A percentile compares a stretch with the other conserved stretches of the same genome.
phyloP scores from a whole-genome alignment of 768 basidiomycete species.

The Cystobasidiopsis lactophilus region DNA sequence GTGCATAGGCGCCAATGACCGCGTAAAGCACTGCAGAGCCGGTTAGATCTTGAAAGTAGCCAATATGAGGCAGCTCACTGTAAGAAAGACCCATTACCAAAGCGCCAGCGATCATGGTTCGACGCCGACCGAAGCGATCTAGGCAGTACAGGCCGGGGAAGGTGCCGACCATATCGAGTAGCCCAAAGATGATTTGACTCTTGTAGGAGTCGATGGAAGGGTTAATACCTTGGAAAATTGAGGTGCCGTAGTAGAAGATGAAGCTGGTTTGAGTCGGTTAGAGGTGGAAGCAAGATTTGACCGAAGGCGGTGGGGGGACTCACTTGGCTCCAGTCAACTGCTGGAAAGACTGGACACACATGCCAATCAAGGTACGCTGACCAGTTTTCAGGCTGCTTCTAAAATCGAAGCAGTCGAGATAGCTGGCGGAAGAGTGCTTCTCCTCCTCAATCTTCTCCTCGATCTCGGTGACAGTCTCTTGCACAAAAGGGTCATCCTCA shows the following conservation, averaged over 20 bases:
- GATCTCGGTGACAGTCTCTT: slow-evolving; percentile 6
- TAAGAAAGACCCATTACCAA: slow-evolving; percentile 10
- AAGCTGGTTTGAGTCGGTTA: neutral
- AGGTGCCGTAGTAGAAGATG: slow-evolving; percentile 3
- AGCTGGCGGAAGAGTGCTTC: neutral
- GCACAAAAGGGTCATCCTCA: slow-evolving; percentile 4
- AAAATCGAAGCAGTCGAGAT: slow-evolving; percentile 11
- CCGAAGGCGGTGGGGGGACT: too few species aligned
- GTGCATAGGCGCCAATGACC: neutral
- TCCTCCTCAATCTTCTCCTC: slow-evolving; percentile 5
- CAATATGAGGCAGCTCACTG: neutral
- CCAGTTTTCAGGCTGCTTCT: slow-evolving; percentile 3
- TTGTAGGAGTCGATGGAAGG: slow-evolving; percentile 5
- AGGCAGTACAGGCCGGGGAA: neutral
- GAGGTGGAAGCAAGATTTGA: neutral
- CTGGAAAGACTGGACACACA: slow-evolving; percentile 7
- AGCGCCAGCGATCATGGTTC: slow-evolving; percentile 7
- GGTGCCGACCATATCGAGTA: neutral
- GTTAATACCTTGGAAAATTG: slow-evolving; percentile 2
- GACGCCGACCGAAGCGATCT: slow-evolving; percentile 8
- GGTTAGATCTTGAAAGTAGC: neutral
- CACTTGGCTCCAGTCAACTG: slow-evolving; percentile 10
- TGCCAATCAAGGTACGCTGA: slow-evolving; percentile 7
- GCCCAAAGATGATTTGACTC: slow-evolving; percentile 9
- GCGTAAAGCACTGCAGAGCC: neutral